A percentile compares a stretch with the other conserved stretches of the same genome.
These are phyloP conservation scores for Cryptococcus sp. DNA, from an alignment of 1,284 basidiomycete genomes.

Conservation along the genomic window DNA sequence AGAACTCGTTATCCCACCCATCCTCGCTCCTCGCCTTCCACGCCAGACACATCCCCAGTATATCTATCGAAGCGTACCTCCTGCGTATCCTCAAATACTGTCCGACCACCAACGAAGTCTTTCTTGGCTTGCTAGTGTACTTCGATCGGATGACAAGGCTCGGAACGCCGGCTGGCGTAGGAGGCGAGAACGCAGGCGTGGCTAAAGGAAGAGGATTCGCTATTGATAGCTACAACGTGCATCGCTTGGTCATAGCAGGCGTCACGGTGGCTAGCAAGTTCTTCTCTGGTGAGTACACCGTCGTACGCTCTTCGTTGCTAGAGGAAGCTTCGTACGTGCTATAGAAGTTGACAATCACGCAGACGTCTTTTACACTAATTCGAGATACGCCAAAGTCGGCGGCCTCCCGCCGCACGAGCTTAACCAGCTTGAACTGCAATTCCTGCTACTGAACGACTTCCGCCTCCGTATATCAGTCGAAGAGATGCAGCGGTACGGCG, in stretches of 20 bases:
- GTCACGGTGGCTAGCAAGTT: conserved; percentile 99
- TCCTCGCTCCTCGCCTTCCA: conserved; percentile 89
- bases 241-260: conserved; percentile 93
- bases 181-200: conserved; percentile 31
- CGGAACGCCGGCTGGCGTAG: conserved; percentile 41
- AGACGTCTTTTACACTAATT: conserved; percentile 99
- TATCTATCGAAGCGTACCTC: conserved; percentile 91
- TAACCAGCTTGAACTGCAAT: conserved; percentile 96
- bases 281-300: conserved; percentile 64
- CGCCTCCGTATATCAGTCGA: conserved; percentile 79
- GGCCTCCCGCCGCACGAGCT: conserved; percentile 91
- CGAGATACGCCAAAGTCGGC: conserved; percentile 96
- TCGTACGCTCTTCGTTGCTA: not conserved
- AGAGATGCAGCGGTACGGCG: conserved; percentile 94
- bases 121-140: conserved; percentile 89
- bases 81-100: conserved; percentile 97
- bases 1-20: conserved; percentile 71
- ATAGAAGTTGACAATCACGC: not conserved
- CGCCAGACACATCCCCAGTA: conserved; percentile 91
- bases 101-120: conserved; percentile 97
- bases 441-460: conserved; percentile 95
- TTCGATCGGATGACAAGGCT: conserved; percentile 77
- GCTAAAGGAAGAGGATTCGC: conserved; percentile 66
- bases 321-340: not conserved
- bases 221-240: conserved; percentile 96